A percentile compares a stretch with the other conserved stretches of the same genome.
Conservation (phyloP, 2,329 filamentous ascomycete genomes). For the Calonectria naviculata region DNA sequence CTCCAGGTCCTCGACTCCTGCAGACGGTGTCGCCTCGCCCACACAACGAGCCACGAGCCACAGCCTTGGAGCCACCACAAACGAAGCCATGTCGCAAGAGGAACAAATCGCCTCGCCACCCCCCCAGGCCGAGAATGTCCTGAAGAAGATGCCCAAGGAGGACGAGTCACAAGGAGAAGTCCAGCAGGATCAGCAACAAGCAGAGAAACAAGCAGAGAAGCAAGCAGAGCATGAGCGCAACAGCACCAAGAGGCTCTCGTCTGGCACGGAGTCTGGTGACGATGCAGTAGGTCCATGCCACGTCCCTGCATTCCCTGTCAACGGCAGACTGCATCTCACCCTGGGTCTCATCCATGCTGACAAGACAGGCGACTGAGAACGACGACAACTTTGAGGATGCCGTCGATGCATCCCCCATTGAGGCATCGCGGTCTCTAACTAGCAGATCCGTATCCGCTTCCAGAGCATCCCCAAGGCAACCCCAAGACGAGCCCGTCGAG, state of each 20-base stretch:
- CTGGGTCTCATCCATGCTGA: slow-evolving; percentile 27
- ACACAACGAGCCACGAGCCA: slow-evolving; percentile 15
- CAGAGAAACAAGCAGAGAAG: slow-evolving; percentile 12
- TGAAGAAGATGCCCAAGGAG: slow-evolving; percentile 22
- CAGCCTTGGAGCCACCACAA: slow-evolving; percentile 8
- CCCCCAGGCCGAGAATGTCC: slow-evolving; percentile 22
- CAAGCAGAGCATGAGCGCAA: slow-evolving; percentile 33
- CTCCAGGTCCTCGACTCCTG: slow-evolving; percentile 22
- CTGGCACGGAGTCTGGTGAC: slow-evolving; percentile 44
- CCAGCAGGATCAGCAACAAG: slow-evolving; percentile 25
- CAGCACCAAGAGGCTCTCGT: slow-evolving; percentile 39
- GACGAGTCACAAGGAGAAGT: neutral
- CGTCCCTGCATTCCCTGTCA: slow-evolving; percentile 26
- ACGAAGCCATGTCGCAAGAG: slow-evolving; percentile 48
- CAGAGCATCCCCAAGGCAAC: slow-evolving; percentile 48
- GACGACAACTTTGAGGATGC: slow-evolving; percentile 81
- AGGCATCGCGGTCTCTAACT: slow-evolving; percentile 73
- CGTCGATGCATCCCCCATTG: slow-evolving; percentile 68
- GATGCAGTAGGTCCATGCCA: slow-evolving; percentile 41
- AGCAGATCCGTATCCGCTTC: slow-evolving; percentile 53
- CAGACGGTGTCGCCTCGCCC: slow-evolving; percentile 15
- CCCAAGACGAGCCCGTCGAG: slow-evolving; percentile 20
- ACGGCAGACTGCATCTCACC: slow-evolving; percentile 29
- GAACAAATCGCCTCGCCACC: slow-evolving; percentile 42
- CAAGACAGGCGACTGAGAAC: slow-evolving; percentile 43